Evolutionary conservation across 306 rosid genomes (phyloP), one percentile per base, ranked within the genome.

Genomic region (Rosa persica): DNA sequence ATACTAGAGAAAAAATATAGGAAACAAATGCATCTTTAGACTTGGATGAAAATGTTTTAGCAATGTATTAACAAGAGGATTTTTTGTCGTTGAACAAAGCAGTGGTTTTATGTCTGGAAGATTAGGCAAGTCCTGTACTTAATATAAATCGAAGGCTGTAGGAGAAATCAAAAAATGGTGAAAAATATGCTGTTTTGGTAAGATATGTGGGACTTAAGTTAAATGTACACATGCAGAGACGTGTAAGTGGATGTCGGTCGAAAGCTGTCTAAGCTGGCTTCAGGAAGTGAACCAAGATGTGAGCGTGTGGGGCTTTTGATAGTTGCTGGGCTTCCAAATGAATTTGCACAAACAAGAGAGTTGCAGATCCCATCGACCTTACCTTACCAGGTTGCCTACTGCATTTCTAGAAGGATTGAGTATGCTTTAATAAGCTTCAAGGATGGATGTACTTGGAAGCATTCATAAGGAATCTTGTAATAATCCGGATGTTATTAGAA

Each of bases 251-350:
- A 86, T 87, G 90, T 90, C 97, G 42, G 76, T 83, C 25, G 78
- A 78, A 49, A 87, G 83, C 86, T 91, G 97, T 89, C 84, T 82
- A 79, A 89, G 79, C 77, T 88, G 79, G 93, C 92, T 90, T 78
- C 27, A 80, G 83, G 92, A 87, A 86, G 92, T 87, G 81, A 90
- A 69, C 88, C 87, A 22, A 76, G 82, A 27, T 81, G 67, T 2
- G 85, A 86, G 78, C 92, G 98, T 43, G 77, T 93, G 40, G 98
- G 98, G 80, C 87, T 90, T 0, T 85, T 89, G 83, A 77, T 64
- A 66, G 93, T 86, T 76, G 67, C 81, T 78, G 90, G 98, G 68
- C 86, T 85, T 78, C 70, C 87, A 78, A 85, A 91, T 61, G 90
- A 90, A 61, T 77, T 86, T 36, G 40, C 74, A 27, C 70, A 77